Evolutionary conservation across 305 asterid species (phyloP).

Genomic region (Solanum hybrid): DNA sequence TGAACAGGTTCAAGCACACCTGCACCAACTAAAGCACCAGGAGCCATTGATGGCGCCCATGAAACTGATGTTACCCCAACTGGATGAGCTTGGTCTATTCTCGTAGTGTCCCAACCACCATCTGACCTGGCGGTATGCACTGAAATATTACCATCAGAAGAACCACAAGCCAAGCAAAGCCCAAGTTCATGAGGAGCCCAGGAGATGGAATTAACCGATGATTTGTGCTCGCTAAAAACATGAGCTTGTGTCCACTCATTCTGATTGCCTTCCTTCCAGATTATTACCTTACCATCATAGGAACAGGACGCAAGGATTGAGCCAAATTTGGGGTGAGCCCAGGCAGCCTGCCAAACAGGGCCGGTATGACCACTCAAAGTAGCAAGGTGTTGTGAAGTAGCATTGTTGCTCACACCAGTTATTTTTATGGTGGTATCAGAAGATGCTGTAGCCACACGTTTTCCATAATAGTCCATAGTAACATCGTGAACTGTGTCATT

Average conservation of each 20-base stretch:
- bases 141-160: slow-evolving; percentile 74
- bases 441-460: slow-evolving; percentile 83
- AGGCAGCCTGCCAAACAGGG: slow-evolving; percentile 93
- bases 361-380: slow-evolving; percentile 79
- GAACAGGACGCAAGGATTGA: slow-evolving; percentile 79
- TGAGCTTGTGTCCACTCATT: slow-evolving; percentile 73
- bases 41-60: slow-evolving; percentile 88
- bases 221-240: slow-evolving; percentile 59
- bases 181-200: slow-evolving; percentile 96
- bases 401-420: slow-evolving; percentile 55
- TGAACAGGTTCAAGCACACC: slow-evolving; percentile 58
- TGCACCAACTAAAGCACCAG: slow-evolving; percentile 67
- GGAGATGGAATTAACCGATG: slow-evolving; percentile 79
- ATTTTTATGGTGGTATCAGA: slow-evolving; percentile 75
- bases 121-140: slow-evolving; percentile 59
- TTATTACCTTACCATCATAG: slow-evolving; percentile 74
- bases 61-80: slow-evolving; percentile 85
- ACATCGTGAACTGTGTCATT: slow-evolving; percentile 76
- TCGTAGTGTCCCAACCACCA: slow-evolving; percentile 71
- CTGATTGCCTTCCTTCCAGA: slow-evolving; percentile 84
- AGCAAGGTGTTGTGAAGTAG: slow-evolving; percentile 73
- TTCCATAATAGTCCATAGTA: slow-evolving; percentile 87
- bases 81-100: slow-evolving; percentile 89
- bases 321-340: slow-evolving; percentile 96
- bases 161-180: slow-evolving; percentile 84